Evolutionary conservation across 495 filamentous ascomycete species (phyloP), one percentile per base, ranked within the genome.

Genomic region (Pyrenopolyporus hunteri): DNA sequence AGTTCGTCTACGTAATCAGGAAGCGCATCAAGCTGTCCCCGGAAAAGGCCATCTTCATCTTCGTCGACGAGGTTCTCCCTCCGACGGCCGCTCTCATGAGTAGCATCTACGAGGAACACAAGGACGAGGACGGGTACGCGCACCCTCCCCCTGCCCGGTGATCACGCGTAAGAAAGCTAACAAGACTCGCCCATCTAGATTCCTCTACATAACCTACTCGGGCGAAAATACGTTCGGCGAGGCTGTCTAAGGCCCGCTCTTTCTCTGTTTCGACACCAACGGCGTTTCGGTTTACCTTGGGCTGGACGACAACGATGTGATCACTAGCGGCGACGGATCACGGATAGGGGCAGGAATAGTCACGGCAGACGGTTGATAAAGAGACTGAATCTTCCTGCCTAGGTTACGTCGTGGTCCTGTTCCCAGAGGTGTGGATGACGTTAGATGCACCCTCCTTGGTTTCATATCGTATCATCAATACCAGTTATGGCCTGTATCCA

Each of bases 11-110:
- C 75, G 94, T 99, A 43, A 99, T 99, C 78, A 92, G 94, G 74
- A 99, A 99, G 84, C 89, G 94, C 66, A 99, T 99, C 82, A 99
- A 99, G 90, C 83, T 99, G 48, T 97, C 92, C 8, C 94, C 94
- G 6, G 94, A 99, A 82, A 99, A 99, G 83, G 94, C 94, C 65
- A 99, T 99, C 82, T 99, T 99, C 84, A 99, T 99, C 84, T 99
- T 98, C 80, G 94, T 99, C 64, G 94, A 98, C 72, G 94, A 97
- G 83, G 93, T 98, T 29, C 85, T 99, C 22, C 94, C 94, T 29
- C 94, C 94, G 0, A 98, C 94, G 2, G 94, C 94, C 39, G 94
- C 94, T 40, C 86, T 99, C 37, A 99, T 99, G 94, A 96, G 91
- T 84, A 92, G 88, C 73, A 99, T 99, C 78, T 99, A 98, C 74